Evolutionary conservation across 2,329 filamentous ascomycete genomes (phyloP).

Genomic region (Talaromyces sp.): DNA sequence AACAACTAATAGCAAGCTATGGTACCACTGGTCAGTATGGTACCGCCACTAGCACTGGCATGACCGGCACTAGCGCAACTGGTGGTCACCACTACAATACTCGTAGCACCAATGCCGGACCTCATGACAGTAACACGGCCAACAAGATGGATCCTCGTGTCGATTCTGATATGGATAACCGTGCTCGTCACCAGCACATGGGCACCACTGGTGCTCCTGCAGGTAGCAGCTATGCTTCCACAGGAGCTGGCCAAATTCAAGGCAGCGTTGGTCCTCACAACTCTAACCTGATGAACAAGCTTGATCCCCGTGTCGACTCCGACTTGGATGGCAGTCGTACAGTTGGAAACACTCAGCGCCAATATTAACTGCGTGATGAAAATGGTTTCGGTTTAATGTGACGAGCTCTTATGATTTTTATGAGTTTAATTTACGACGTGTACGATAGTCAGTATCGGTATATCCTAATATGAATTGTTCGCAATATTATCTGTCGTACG

Average conservation of each 20-base stretch:
- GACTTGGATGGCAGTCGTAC: conserved; percentile 36
- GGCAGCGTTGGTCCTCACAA: conserved; percentile 42
- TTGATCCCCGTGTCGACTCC: conserved; percentile 54
- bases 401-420: neutral
- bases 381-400: neutral
- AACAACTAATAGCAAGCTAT: conserved; percentile 43
- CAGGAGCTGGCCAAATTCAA: conserved; percentile 9
- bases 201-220: conserved; percentile 9
- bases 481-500: neutral
- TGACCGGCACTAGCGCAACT: neutral
- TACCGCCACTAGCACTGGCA: neutral
- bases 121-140: conserved; percentile 32
- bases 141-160: conserved; percentile 38
- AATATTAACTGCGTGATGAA: neutral
- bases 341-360: conserved; percentile 2
- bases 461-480: neutral
- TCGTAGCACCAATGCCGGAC: conserved; percentile 35
- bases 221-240: conserved; percentile 19
- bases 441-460: neutral
- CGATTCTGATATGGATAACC: conserved; percentile 34
- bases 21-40: conserved; percentile 4
- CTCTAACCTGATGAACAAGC: conserved; percentile 46
- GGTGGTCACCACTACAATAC: conserved; percentile 13
- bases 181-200: conserved; percentile 16
- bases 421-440: conserved; percentile 3